Percentiles rank a stretch among this genome's conserved stretches.
These are phyloP conservation scores for Boletus rubroflammeus DNA, from an alignment of 768 basidiomycete species.

Conservation along the genomic window DNA sequence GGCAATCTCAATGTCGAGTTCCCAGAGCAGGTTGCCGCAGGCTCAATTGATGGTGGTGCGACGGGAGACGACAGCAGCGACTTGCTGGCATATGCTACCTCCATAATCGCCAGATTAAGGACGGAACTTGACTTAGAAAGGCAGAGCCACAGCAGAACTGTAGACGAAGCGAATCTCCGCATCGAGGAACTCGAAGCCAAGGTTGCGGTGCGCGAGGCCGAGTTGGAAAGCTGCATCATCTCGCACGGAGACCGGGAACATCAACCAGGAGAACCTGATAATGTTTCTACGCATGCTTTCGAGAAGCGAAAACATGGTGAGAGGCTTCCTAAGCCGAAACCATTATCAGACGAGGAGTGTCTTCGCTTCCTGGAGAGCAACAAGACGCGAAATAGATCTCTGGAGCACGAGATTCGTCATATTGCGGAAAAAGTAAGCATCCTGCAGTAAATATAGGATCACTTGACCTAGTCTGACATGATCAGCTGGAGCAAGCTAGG, in stretches of 20 bases:
- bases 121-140: slow-evolving; percentile 45
- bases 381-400: slow-evolving; percentile 37
- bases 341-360: slow-evolving; percentile 38
- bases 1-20: slow-evolving; percentile 20
- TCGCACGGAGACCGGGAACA: slow-evolving; percentile 1
- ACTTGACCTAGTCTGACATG: neutral
- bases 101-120: slow-evolving; percentile 42
- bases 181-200: slow-evolving; percentile 48
- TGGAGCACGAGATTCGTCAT: slow-evolving; percentile 44
- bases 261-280: neutral
- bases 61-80: slow-evolving; percentile 21
- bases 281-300: neutral
- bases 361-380: slow-evolving; percentile 39
- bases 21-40: slow-evolving; percentile 17
- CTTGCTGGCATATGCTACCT: slow-evolving; percentile 40
- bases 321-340: slow-evolving; percentile 13
- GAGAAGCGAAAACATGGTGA: neutral
- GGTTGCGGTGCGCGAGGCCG: slow-evolving; percentile 54
- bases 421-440: slow-evolving; percentile 35
- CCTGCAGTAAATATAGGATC: neutral
- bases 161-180: slow-evolving; percentile 38
- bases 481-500: slow-evolving; percentile 24
- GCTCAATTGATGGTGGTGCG: neutral
- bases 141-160: slow-evolving; percentile 38
- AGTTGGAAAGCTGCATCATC: slow-evolving; percentile 42